phyloP scores from a whole-genome alignment of 23 red algal genomes.

The Chondrus crispus region DNA sequence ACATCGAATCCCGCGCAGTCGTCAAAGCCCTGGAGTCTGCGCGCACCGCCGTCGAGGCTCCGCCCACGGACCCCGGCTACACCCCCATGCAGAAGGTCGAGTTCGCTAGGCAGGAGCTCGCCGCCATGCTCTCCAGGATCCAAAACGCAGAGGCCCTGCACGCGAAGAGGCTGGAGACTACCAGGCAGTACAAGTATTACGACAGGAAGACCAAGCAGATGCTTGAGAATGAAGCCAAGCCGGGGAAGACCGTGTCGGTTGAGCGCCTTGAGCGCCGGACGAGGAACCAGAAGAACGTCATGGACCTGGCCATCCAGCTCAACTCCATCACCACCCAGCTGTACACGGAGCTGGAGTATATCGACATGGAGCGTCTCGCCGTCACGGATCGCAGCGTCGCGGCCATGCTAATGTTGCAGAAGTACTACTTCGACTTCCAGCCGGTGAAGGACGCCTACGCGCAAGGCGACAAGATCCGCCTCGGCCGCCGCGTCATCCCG shows the following conservation, averaged over 20 bases:
- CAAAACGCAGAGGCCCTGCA: conserved; percentile 22
- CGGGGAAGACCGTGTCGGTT: neutral
- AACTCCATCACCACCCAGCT: conserved; percentile 30
- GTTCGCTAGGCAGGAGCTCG: conserved; percentile 34
- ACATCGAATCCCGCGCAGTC: neutral
- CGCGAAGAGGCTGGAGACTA: conserved; percentile 17
- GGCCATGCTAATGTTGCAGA: conserved; percentile 45
- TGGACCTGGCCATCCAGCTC: conserved; percentile 24
- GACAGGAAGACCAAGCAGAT: conserved; percentile 40
- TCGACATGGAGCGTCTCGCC: conserved; percentile 59
- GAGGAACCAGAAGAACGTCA: conserved; percentile 39
- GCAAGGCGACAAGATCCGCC: neutral
- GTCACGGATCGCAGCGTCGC: conserved; percentile 28
- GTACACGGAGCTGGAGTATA: conserved; percentile 48
- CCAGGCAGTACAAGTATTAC: conserved; percentile 43
- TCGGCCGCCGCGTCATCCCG: conserved; percentile 38
- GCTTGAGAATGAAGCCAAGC: conserved; percentile 11
- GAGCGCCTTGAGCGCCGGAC: conserved; percentile 40
- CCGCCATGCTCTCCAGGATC: neutral
- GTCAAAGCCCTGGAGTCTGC: conserved; percentile 20
- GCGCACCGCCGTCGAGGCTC: conserved; percentile 2
- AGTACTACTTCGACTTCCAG: conserved; percentile 40
- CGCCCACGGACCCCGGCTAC: conserved; percentile 4
- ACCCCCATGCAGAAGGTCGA: conserved; percentile 13
- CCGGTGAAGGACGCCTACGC: conserved; percentile 26